Percentiles rank a stretch among this genome's conserved stretches.
These are phyloP conservation scores for Leptographium flavum DNA, from an alignment of 2,329 filamentous ascomycete genomes.

Conservation along the genomic window DNA sequence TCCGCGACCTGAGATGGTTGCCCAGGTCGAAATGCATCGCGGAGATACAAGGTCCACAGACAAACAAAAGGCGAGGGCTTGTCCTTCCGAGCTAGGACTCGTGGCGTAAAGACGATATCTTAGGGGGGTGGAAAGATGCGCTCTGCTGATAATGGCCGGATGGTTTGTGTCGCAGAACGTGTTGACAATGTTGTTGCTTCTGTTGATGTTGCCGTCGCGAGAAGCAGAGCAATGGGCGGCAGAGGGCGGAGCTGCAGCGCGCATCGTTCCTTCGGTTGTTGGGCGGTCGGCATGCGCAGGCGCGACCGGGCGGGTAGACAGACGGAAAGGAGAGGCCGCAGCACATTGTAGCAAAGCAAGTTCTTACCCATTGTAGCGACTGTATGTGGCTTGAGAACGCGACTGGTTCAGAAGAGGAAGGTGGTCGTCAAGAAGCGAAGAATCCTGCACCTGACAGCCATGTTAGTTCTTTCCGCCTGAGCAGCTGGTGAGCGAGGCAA, in stretches of 20 bases:
- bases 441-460: conserved; percentile 12
- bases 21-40: conserved; percentile 27
- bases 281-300: too few species aligned
- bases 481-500: too few species aligned
- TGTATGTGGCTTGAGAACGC: not conserved
- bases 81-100: conserved; percentile 4
- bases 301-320: too few species aligned
- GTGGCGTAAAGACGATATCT: conserved; percentile 16
- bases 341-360: conserved; percentile 14
- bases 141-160: not conserved
- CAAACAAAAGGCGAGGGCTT: not conserved
- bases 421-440: conserved; percentile 13
- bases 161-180: not conserved
- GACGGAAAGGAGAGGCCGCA: conserved; percentile 8
- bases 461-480: conserved; percentile 13
- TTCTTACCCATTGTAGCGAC: conserved; percentile 32
- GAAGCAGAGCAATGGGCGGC: not conserved
- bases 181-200: not conserved
- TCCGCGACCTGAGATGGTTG: conserved; percentile 28
- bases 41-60: conserved; percentile 5
- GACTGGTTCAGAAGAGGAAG: conserved; percentile 7
- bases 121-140: not conserved
- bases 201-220: not conserved
- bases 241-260: not conserved
- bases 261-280: not conserved